Percentiles rank a stretch among this genome's conserved stretches.
These are phyloP conservation scores for Claviceps sp. DNA, from an alignment of 2,329 filamentous ascomycete species.

Conservation along the genomic window DNA sequence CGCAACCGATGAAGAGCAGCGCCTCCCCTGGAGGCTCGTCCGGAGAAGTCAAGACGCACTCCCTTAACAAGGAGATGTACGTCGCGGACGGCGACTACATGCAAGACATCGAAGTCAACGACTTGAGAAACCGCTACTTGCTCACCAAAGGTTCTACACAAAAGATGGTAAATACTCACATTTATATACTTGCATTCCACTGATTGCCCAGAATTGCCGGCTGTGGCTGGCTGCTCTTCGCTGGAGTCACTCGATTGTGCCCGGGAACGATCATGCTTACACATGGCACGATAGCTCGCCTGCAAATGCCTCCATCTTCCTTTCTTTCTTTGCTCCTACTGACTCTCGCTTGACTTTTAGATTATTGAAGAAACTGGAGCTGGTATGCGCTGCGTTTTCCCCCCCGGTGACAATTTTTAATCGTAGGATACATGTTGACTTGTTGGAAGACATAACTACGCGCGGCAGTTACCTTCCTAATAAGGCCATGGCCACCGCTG, in stretches of 20 bases:
- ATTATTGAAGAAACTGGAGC: conserved; percentile 99
- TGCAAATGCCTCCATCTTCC: conserved; percentile 30
- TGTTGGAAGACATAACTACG: conserved; percentile 79
- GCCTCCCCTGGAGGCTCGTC: conserved; percentile 1
- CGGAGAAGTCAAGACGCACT: conserved; percentile 5
- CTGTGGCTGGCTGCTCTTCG: conserved; percentile 16
- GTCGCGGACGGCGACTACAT: conserved; percentile 95
- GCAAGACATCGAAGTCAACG: conserved; percentile 98
- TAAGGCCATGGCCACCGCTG: conserved; percentile 89
- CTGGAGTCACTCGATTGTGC: conserved; percentile 8
- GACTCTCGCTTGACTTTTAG: conserved; percentile 80
- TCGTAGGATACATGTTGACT: conserved; percentile 39
- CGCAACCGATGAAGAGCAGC: conserved; percentile 54
- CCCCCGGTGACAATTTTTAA: conserved; percentile 14
- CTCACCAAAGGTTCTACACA: conserved; percentile 94
- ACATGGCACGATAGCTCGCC: conserved; percentile 53
- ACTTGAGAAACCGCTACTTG: conserved; percentile 89
- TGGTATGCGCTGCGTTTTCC: conserved; percentile 58
- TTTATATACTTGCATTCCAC: conserved; percentile 22
- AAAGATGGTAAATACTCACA: conserved; percentile 94
- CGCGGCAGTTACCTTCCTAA: conserved; percentile 94
- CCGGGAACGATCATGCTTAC: conserved; percentile 54
- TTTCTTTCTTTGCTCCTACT: conserved; percentile 72
- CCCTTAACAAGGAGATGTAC: conserved; percentile 53
- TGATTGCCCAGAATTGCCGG: conserved; percentile 24